phyloP scores from a whole-genome alignment of 2,329 filamentous ascomycete species.

The Botrytis pseudocinerea region DNA sequence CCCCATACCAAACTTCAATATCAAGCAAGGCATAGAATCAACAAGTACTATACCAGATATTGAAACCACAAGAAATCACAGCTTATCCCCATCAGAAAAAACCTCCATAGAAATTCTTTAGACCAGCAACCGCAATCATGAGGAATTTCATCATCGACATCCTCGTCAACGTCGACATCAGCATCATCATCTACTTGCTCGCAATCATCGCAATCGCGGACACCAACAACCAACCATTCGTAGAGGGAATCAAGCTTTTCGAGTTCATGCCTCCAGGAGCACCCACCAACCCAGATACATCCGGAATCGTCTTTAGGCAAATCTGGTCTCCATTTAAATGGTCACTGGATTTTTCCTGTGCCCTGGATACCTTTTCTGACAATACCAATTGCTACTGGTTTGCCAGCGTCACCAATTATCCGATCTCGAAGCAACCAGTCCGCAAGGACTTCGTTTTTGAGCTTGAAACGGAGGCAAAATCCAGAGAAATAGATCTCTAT shows the following conservation, averaged over 20 bases:
- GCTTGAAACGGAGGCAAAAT: not conserved
- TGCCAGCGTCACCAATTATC: fast-evolving
- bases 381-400: fast-evolving
- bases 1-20: not conserved
- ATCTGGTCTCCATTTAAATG: not conserved
- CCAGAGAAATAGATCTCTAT: not conserved
- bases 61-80: not conserved
- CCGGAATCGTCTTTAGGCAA: not conserved
- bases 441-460: not conserved
- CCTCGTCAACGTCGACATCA: not conserved
- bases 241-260: not conserved
- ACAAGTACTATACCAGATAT: constrained; percentile 3
- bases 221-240: not conserved
- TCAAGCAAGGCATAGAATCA: not conserved
- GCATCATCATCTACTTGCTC: not conserved
- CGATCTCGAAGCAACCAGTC: not conserved
- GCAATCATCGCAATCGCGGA: not conserved
- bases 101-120: not conserved
- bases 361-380: not conserved
- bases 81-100: not conserved
- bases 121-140: not conserved
- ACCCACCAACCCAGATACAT: not conserved
- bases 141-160: not conserved
- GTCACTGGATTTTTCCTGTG: not conserved
- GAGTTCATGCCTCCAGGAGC: not conserved